Conservation (phyloP, 495 filamentous ascomycete genomes). For the Tirmania nivea region DNA sequence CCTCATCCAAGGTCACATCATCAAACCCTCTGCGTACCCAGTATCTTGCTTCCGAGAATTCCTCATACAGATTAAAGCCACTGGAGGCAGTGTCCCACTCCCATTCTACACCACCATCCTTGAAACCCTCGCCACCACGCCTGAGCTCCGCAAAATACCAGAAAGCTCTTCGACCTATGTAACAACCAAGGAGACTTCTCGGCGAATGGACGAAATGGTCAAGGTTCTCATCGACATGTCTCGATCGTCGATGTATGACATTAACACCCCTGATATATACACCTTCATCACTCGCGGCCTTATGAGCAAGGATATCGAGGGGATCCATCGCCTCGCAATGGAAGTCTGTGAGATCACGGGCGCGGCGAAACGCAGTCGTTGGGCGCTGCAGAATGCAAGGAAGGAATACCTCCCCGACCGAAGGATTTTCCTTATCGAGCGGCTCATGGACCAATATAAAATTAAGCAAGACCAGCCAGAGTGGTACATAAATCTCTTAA, state of each 20-base stretch:
- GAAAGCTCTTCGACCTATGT: background rate
- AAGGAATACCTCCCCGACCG: conserved; percentile 1
- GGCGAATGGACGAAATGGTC: background rate
- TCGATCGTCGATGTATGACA: conserved; percentile 4
- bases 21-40: conserved; percentile 9
- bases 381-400: conserved; percentile 6
- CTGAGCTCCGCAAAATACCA: background rate
- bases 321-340: conserved; percentile 6
- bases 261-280: conserved; percentile 2
- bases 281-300: conserved; percentile 16
- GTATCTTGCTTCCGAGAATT: conserved; percentile 19
- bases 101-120: conserved; percentile 23
- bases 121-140: conserved; percentile 19
- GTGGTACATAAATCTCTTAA: conserved; percentile 27
- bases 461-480: conserved; percentile 27
- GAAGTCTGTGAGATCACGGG: conserved; percentile 11
- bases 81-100: conserved; percentile 12
- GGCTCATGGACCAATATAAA: conserved; percentile 12
- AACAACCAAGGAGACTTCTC: background rate
- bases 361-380: conserved; percentile 4
- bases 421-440: conserved; percentile 18
- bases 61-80: conserved; percentile 22
- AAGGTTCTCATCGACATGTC: conserved; percentile 7
- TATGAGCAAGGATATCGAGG: conserved; percentile 5
- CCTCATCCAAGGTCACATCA: conserved; percentile 21